Conservation (phyloP, 768 basidiomycete genomes). For the Trichaptum fuscoviolaceum region DNA sequence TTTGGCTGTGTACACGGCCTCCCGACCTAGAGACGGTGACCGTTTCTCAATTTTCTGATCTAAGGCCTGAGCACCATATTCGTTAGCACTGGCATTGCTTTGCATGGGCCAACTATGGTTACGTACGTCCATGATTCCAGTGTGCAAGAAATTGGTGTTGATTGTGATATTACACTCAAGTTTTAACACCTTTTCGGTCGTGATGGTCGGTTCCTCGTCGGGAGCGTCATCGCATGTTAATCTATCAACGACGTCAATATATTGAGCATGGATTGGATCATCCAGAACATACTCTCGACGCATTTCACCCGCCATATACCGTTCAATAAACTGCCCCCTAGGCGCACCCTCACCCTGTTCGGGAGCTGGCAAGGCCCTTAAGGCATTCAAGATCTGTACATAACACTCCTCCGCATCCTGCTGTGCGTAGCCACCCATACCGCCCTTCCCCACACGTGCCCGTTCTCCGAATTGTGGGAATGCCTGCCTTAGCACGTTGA, state of each 20-base stretch:
- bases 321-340: conserved; percentile 64
- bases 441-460: conserved; percentile 32
- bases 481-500: conserved; percentile 63
- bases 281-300: conserved; percentile 50
- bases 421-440: conserved; percentile 61
- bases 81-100: not conserved
- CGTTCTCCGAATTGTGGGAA: conserved; percentile 90
- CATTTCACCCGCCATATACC: conserved; percentile 77
- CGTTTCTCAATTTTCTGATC: conserved; percentile 82
- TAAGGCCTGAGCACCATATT: conserved; percentile 51
- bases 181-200: conserved; percentile 74
- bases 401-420: conserved; percentile 94
- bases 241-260: conserved; percentile 31
- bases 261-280: conserved; percentile 2
- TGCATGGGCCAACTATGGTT: not conserved
- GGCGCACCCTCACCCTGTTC: conserved; percentile 22
- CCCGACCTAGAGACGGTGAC: conserved; percentile 71
- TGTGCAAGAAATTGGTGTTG: conserved; percentile 82
- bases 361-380: conserved; percentile 62
- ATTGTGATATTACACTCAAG: conserved; percentile 89
- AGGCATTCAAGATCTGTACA: conserved; percentile 62
- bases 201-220: conserved; percentile 63
- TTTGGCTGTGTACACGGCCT: conserved; percentile 76
- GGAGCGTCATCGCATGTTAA: conserved; percentile 77
- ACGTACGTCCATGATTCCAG: conserved; percentile 76